Conservation (phyloP, 306 rosid species). For the Casuarina cunninghamiana region DNA sequence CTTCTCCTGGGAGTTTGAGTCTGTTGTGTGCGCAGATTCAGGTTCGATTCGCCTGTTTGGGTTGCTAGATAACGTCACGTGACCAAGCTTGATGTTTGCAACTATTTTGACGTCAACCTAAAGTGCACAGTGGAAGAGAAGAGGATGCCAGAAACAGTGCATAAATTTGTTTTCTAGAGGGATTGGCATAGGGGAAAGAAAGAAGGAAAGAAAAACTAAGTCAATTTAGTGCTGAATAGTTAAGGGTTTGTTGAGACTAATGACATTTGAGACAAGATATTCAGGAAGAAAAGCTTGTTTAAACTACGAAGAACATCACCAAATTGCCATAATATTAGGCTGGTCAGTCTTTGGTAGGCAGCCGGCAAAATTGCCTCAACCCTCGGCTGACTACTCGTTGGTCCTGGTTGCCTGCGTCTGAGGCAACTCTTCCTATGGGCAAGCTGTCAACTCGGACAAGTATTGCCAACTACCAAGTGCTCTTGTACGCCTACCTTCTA, state of each 20-base stretch:
- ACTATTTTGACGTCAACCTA: too few relatives aligned
- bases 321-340: neutral
- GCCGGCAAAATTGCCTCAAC: neutral
- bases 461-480: neutral
- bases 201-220: too few relatives aligned
- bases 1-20: neutral
- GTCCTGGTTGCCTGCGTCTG: neutral
- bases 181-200: too few relatives aligned
- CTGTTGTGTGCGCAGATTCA: too few relatives aligned
- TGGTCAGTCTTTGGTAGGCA: neutral
- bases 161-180: too few relatives aligned
- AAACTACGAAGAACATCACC: neutral
- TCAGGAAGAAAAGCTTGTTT: neutral
- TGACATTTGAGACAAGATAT: neutral
- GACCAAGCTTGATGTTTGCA: too few relatives aligned
- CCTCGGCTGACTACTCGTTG: neutral
- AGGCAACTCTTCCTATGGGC: constrained; percentile 1
- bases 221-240: neutral
- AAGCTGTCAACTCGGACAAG: neutral
- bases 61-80: too few relatives aligned
- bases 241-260: neutral
- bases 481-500: neutral
- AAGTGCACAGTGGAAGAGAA: too few relatives aligned
- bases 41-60: too few relatives aligned
- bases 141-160: too few relatives aligned